Evolutionary conservation across 495 filamentous ascomycete species (phyloP), one percentile per base, ranked within the genome.

Genomic region (Saxophila tyrrhenica): DNA sequence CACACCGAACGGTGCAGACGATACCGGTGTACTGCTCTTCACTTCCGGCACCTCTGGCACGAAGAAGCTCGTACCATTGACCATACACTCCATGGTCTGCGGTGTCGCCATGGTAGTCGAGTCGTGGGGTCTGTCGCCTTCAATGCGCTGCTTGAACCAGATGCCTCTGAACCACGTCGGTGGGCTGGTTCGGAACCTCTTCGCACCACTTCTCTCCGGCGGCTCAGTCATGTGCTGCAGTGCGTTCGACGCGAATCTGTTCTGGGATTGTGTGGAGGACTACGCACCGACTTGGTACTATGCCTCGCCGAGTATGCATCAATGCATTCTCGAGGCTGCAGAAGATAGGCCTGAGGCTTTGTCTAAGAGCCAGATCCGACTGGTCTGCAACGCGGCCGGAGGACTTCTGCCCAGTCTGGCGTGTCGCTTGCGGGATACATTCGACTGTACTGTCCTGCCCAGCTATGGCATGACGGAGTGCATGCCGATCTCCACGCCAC

Each of bases 391-490:
- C 59, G 72, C 72, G n/a, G 68, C 71, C 46, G 68, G 66, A 53
- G 67, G 67, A 51, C 62, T 75, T 19, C 66, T 72, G 10, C 72
- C 72, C 13, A 61, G 69, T 0, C 62, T 74, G 29, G 71, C 71
- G 0, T 51, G 53, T 11, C 63, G 65, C 45, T 55, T 75, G 5
- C 61, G 59, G 47, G 60, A 71, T 29, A 66, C 66, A 0, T 75
- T 75, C 55, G 9, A 42, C 3, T 70, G 69, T 38, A 58, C 58
- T 1, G 65, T 75, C 17, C 62, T 75, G 16, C 71, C 71, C 39
- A 72, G 69, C 51, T 75, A 75, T 59, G 73, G 71, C 15, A 74
- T 75, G 72, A 75, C 73, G 7, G 73, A 74, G 61, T 74, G 72
- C 56, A 74, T 73, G 67, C 72, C 73, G 3, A 74, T 73, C 41